These are phyloP conservation scores for Starmera stellimalicola DNA, from an alignment of 1,139 yeast genomes.

Conservation along the genomic window DNA sequence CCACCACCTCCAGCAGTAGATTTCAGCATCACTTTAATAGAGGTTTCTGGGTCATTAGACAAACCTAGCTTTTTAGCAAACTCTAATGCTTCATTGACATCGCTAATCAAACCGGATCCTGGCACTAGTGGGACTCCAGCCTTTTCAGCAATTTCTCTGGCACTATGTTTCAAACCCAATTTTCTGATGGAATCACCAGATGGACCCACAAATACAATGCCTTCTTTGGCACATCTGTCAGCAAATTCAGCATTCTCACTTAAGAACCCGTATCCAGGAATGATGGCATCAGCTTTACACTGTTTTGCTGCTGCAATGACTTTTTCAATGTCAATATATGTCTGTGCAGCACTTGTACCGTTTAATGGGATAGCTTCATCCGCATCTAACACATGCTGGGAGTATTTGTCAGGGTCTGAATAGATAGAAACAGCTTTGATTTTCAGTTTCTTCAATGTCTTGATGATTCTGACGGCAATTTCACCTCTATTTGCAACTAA, in stretches of 20 bases:
- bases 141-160: conserved; percentile 79
- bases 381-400: conserved; percentile 77
- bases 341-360: conserved; percentile 82
- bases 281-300: conserved; percentile 81
- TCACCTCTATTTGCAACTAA: conserved; percentile 97
- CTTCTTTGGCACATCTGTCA: conserved; percentile 73
- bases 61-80: conserved; percentile 57
- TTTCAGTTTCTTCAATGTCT: conserved; percentile 70
- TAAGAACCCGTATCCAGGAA: conserved; percentile 95
- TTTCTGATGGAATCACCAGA: conserved; percentile 86
- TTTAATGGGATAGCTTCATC: conserved; percentile 73
- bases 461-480: conserved; percentile 89
- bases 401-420: conserved; percentile 82
- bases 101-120: conserved; percentile 74
- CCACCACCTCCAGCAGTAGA: conserved; percentile 99
- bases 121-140: conserved; percentile 95
- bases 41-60: conserved; percentile 52
- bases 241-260: conserved; percentile 96
- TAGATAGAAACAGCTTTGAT: conserved; percentile 80
- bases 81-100: conserved; percentile 62
- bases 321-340: conserved; percentile 79
- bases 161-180: conserved; percentile 90
- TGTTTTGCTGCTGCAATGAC: conserved; percentile 76
- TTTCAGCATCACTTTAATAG: conserved; percentile 66
- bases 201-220: conserved; percentile 91